Evolutionary conservation across 768 basidiomycete species (phyloP).

Genomic region (Mycena maculata): DNA sequence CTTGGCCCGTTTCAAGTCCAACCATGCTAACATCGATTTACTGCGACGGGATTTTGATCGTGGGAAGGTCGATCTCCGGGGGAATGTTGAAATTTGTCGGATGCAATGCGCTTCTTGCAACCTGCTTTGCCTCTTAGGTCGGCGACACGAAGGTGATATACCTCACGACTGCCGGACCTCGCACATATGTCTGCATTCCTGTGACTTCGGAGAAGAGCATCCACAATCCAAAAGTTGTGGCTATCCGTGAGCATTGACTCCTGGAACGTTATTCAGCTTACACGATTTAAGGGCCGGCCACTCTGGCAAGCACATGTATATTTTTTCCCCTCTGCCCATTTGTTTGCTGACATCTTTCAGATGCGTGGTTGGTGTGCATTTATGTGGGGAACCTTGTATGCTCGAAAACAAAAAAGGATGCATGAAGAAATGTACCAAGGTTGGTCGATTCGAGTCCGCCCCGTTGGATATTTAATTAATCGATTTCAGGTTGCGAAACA

Average conservation of each 20-base stretch:
- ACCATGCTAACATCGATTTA: slow-evolving; percentile 56
- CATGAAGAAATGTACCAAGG: slow-evolving; percentile 62
- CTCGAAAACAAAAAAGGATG: slow-evolving; percentile 62
- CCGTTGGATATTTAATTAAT: background rate
- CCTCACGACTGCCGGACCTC: slow-evolving; percentile 62
- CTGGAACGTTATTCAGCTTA: background rate
- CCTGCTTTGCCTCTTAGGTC: slow-evolving; percentile 58
- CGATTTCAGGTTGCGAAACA: slow-evolving; percentile 58
- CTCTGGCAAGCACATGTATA: slow-evolving; percentile 64
- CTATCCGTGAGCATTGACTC: slow-evolving; percentile 50
- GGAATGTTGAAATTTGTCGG: slow-evolving; percentile 61
- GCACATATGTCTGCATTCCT: slow-evolving; percentile 58
- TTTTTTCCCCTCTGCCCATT: background rate
- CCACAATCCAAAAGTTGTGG: slow-evolving; percentile 51
- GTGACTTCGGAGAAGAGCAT: slow-evolving; percentile 54
- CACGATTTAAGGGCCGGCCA: slow-evolving; percentile 64
- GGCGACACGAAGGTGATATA: slow-evolving; percentile 53
- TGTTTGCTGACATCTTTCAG: slow-evolving; percentile 43
- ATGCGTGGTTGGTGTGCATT: slow-evolving; percentile 60
- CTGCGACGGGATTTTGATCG: slow-evolving; percentile 58
- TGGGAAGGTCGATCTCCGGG: slow-evolving; percentile 56
- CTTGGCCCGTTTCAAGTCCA: slow-evolving; percentile 56
- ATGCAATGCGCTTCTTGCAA: slow-evolving; percentile 60
- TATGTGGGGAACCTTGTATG: slow-evolving; percentile 65
- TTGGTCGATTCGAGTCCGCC: slow-evolving; percentile 28